Evolutionary conservation across 257 asterid species (phyloP).

Genomic region (Solanum chmielewskii): DNA sequence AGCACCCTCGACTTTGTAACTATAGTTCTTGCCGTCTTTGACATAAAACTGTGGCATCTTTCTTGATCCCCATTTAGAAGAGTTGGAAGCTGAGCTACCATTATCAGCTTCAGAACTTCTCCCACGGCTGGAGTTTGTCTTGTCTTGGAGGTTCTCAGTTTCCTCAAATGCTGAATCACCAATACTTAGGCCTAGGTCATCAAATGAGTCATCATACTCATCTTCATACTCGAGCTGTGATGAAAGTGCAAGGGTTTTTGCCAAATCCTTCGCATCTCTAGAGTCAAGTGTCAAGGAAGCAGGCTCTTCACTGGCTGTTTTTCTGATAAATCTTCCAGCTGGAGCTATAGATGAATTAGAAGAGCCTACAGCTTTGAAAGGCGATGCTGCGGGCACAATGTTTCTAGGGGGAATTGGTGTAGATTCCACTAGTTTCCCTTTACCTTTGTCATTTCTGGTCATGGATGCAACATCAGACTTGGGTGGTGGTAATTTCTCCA

Average conservation of each 20-base stretch:
- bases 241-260: slow-evolving; percentile 59
- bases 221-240: slow-evolving; percentile 90
- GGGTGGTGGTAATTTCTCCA: slow-evolving; percentile 45
- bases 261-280: slow-evolving; percentile 31
- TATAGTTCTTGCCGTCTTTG: slow-evolving; percentile 91
- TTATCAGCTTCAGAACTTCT: slow-evolving; percentile 16
- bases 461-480: slow-evolving; percentile 24
- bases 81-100: slow-evolving; percentile 25
- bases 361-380: slow-evolving; percentile 22
- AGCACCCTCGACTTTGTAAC: slow-evolving; percentile 89
- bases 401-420: slow-evolving; percentile 8
- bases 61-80: slow-evolving; percentile 54
- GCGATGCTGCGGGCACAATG: slow-evolving; percentile 6
- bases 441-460: slow-evolving; percentile 50
- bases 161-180: slow-evolving; percentile 70
- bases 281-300: slow-evolving; percentile 37
- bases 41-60: slow-evolving; percentile 76
- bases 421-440: slow-evolving; percentile 56
- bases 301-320: slow-evolving; percentile 27
- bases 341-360: slow-evolving; percentile 43
- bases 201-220: slow-evolving; percentile 95
- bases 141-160: slow-evolving; percentile 28
- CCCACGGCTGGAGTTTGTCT: slow-evolving; percentile 14
- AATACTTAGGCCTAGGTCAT: slow-evolving; percentile 79
- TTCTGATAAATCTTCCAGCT: slow-evolving; percentile 72